phyloP scores from a whole-genome alignment of 2,329 filamentous ascomycete species.

The Pseudopyricularia cyperi region DNA sequence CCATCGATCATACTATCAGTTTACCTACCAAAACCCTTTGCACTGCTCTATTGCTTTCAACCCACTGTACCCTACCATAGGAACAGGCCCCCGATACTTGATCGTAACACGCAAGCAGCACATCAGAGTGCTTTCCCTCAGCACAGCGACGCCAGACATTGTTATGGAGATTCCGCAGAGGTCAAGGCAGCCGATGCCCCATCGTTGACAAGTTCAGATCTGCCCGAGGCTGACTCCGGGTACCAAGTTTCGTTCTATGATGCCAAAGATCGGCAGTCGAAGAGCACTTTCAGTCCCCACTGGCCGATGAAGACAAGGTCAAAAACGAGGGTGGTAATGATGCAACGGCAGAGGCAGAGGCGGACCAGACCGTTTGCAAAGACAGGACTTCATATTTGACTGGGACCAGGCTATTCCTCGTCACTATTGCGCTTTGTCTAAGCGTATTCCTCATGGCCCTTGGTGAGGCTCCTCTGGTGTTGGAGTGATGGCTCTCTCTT shows the following conservation, averaged over 20 bases:
- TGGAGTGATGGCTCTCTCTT: neutral
- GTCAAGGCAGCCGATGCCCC: neutral
- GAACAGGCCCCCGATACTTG: too few relatives aligned
- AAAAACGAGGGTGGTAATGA: too few relatives aligned
- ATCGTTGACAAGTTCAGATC: neutral
- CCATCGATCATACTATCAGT: too few relatives aligned
- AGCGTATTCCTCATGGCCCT: conserved; percentile 30
- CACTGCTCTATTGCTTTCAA: too few relatives aligned
- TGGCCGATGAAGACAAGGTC: neutral
- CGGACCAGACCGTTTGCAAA: conserved; percentile 11
- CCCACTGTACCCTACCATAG: too few relatives aligned
- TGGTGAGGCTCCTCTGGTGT: neutral
- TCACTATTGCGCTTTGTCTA: conserved; percentile 28
- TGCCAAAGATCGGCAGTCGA: neutral
- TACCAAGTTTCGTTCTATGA: neutral
- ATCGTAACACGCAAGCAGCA: too few relatives aligned
- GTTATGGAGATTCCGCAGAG: neutral
- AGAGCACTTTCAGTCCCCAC: neutral
- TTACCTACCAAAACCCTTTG: too few relatives aligned
- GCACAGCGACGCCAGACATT: too few relatives aligned
- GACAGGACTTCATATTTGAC: conserved; percentile 24
- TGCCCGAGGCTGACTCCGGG: neutral
- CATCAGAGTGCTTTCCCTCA: too few relatives aligned
- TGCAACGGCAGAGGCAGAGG: neutral
- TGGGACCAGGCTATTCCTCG: conserved; percentile 21